Evolutionary conservation across 208 protist genomes (phyloP), one percentile per base, ranked within the genome.

Genomic region (Leishmania aethiopica): DNA sequence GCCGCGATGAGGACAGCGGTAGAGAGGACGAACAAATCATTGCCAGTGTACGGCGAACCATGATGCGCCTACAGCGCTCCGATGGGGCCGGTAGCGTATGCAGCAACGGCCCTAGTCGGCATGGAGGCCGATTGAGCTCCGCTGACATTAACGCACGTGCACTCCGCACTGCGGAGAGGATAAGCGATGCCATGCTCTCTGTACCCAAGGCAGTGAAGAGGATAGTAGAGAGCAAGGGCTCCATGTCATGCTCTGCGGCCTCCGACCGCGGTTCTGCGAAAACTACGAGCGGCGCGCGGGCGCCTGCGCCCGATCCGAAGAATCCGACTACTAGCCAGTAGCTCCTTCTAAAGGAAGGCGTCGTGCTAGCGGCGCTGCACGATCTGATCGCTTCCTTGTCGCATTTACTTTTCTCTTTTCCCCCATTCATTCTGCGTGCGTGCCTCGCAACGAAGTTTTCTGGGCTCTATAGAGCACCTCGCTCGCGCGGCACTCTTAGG

Each of bases 21-120:
- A 57, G 37, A 42, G 81, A 84, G 7, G 75, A 84, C 13, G 81
- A 51, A 42, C 74, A 51, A 42, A 75, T 72, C 28, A 40, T 80
- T 19, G 75, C 40, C 1, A 66, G 22, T 37, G 81, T 84, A 67
- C 15, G 19, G 45, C 47, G 40, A 35, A 35, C 35, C 45, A 17
- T 84, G 4, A 25, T 42, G 51, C 81, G 66, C 28, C 37, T 79
- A 25, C 74, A 77, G n/a, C 28, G 28, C 42, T 7, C 35, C 22
- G 81, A 84, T 37, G 49, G 49, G 10, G 47, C 3, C 37, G 15
- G 47, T 32, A 42, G 51, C 32, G 17, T 35, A 7, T 45, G 72
- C 51, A 13, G 49, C n/a, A 59, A 22, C n/a, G 10, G n/a, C 32
- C 6, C 72, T 6, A 32, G 10, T 11, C 51, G 32, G n/a, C 28